Evolutionary conservation across 2,329 filamentous ascomycete species (phyloP).

Genomic region (Cladosporium sp.): DNA sequence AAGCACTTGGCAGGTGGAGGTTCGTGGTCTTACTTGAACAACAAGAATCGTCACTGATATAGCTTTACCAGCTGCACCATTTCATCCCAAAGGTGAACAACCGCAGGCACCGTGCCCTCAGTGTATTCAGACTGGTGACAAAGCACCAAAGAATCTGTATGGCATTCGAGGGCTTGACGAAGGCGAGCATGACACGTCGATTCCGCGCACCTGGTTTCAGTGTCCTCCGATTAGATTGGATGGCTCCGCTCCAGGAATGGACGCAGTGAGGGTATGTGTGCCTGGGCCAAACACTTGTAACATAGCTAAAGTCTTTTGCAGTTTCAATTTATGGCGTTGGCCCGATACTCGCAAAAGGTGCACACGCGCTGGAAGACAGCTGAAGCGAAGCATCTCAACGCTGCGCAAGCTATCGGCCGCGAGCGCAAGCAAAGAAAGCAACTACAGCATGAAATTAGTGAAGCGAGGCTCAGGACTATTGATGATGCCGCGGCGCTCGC

Average conservation of each 20-base stretch:
- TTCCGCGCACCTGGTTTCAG: slow-evolving; percentile 41
- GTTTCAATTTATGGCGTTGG: slow-evolving; percentile 45
- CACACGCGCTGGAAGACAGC: slow-evolving; percentile 21
- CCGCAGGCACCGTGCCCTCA: slow-evolving; percentile 44
- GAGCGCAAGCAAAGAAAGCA: slow-evolving; percentile 25
- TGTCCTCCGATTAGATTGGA: slow-evolving; percentile 44
- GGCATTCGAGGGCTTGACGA: slow-evolving; percentile 41
- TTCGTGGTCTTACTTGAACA: slow-evolving; percentile 25
- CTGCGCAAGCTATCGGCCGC: slow-evolving; percentile 22
- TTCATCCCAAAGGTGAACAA: slow-evolving; percentile 38
- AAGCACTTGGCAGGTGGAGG: slow-evolving; percentile 48
- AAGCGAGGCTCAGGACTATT: slow-evolving; percentile 13
- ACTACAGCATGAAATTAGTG: slow-evolving; percentile 18
- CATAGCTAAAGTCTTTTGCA: slow-evolving; percentile 18
- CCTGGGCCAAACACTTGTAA: slow-evolving; percentile 7
- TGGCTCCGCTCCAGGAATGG: slow-evolving; percentile 33
- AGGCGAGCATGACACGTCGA: slow-evolving; percentile 40
- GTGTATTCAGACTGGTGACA: slow-evolving; percentile 36
- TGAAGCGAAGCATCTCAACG: slow-evolving; percentile 17
- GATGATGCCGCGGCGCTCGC: slow-evolving; percentile 19
- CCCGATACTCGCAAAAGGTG: slow-evolving; percentile 29
- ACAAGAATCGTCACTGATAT: neutral
- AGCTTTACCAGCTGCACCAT: slow-evolving; percentile 38
- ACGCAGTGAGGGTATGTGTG: slow-evolving; percentile 39
- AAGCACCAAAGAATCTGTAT: slow-evolving; percentile 36